Percentiles rank a stretch among this genome's conserved stretches.
These are phyloP conservation scores for Aspergillus sparsus DNA, from an alignment of 495 filamentous ascomycete species.

Conservation along the genomic window DNA sequence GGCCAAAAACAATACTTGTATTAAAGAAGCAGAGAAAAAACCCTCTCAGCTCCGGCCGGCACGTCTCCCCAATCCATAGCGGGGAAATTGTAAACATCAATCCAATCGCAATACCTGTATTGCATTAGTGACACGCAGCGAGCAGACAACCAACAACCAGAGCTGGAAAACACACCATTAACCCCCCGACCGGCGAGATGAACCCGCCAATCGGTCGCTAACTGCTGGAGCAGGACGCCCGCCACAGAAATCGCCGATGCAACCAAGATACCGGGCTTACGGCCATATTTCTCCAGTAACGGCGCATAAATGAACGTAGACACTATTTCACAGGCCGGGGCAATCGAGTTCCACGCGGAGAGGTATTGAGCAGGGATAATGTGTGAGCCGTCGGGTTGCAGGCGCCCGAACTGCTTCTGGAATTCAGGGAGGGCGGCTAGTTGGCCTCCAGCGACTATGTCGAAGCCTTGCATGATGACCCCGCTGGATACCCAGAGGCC, in stretches of 20 bases:
- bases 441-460: constrained; percentile 27
- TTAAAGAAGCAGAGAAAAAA: constrained; percentile 34
- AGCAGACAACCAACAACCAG: neutral
- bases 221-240: constrained; percentile 25
- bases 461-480: constrained; percentile 28
- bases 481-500: constrained; percentile 28
- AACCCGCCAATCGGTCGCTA: constrained; percentile 24
- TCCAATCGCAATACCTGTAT: constrained; percentile 14
- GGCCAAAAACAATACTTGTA: constrained; percentile 28
- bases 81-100: constrained; percentile 28
- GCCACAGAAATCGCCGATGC: constrained; percentile 19
- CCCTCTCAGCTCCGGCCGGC: constrained; percentile 28
- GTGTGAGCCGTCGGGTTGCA: constrained; percentile 17
- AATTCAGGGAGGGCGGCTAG: constrained; percentile 26
- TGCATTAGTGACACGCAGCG: neutral
- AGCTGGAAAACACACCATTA: constrained; percentile 17
- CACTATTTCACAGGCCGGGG: constrained; percentile 23
- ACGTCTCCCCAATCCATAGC: constrained; percentile 32
- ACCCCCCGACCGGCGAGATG: constrained; percentile 26
- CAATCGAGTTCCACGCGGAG: constrained; percentile 21
- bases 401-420: constrained; percentile 20
- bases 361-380: constrained; percentile 27
- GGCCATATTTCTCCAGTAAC: constrained; percentile 25
- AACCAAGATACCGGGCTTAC: constrained; percentile 28
- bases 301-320: constrained; percentile 23